phyloP scores from a whole-genome alignment of 1,284 basidiomycete species.

The Boletus semigastroideus region DNA sequence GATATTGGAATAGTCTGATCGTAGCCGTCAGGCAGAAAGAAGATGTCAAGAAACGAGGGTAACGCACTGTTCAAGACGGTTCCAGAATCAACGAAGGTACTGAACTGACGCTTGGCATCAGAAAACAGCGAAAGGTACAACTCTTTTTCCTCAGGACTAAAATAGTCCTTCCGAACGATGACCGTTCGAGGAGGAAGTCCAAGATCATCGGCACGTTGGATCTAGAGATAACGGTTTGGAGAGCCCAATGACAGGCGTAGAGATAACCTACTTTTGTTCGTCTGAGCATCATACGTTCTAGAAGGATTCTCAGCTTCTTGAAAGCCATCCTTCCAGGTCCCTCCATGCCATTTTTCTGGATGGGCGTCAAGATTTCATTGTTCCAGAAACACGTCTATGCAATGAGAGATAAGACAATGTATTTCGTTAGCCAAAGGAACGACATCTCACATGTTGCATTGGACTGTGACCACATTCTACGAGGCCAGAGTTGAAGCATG shows the following conservation, averaged over 20 bases:
- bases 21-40: conserved; percentile 12
- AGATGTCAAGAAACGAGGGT: not conserved
- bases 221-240: conserved; percentile 52
- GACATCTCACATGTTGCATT: conserved; percentile 81
- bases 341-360: conserved; percentile 78
- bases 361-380: conserved; percentile 91
- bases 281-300: conserved; percentile 97
- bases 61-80: conserved; percentile 88
- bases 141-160: conserved; percentile 97
- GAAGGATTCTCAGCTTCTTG: conserved; percentile 85
- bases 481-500: not conserved
- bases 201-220: conserved; percentile 96
- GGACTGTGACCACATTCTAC: conserved; percentile 89
- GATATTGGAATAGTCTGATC: conserved; percentile 90
- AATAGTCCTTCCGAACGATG: conserved; percentile 87
- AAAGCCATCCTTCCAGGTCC: conserved; percentile 81
- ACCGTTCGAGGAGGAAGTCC: conserved; percentile 96
- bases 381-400: conserved; percentile 84
- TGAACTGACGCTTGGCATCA: conserved; percentile 91
- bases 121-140: conserved; percentile 92
- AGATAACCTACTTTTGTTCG: conserved; percentile 61
- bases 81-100: conserved; percentile 87
- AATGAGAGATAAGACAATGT: conserved; percentile 6
- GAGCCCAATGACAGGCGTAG: not conserved
- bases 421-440: not conserved